Evolutionary conservation across 176 grass and related monocot species (phyloP).

Genomic region (Calamus simplicifolius): DNA sequence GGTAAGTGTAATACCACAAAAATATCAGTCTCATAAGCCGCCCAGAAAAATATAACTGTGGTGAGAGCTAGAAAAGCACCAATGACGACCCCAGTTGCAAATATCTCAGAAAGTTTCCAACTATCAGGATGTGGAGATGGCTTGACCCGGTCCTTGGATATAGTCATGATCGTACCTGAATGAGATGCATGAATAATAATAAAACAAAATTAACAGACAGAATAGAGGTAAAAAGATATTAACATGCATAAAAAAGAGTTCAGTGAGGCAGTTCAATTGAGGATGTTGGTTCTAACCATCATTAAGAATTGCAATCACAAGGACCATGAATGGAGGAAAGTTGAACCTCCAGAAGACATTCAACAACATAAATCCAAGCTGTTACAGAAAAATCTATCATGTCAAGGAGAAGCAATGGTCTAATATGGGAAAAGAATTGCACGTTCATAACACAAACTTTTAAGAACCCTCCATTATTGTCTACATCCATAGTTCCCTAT

Average conservation of each 20-base stretch:
- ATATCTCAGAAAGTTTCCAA: conserved; percentile 59
- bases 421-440: neutral
- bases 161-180: conserved; percentile 61
- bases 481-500: too few species aligned
- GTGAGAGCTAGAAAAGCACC: conserved; percentile 52
- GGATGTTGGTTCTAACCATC: conserved; percentile 34
- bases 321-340: conserved; percentile 48
- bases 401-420: neutral
- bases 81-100: conserved; percentile 48
- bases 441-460: too few species aligned
- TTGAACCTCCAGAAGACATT: conserved; percentile 44
- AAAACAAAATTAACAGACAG: neutral
- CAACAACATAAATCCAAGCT: conserved; percentile 58
- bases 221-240: too few species aligned
- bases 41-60: conserved; percentile 46
- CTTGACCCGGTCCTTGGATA: conserved; percentile 59
- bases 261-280: neutral
- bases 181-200: neutral
- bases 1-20: conserved; percentile 24
- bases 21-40: conserved; percentile 28
- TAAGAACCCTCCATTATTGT: too few species aligned
- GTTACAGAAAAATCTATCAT: conserved; percentile 7
- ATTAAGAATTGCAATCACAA: conserved; percentile 59
- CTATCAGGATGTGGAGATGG: conserved; percentile 54
- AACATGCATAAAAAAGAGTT: too few species aligned